A percentile compares a stretch with the other conserved stretches of the same genome.
These are phyloP conservation scores for Niveomyces coronatus DNA, from an alignment of 2,329 filamentous ascomycete species.

Conservation along the genomic window DNA sequence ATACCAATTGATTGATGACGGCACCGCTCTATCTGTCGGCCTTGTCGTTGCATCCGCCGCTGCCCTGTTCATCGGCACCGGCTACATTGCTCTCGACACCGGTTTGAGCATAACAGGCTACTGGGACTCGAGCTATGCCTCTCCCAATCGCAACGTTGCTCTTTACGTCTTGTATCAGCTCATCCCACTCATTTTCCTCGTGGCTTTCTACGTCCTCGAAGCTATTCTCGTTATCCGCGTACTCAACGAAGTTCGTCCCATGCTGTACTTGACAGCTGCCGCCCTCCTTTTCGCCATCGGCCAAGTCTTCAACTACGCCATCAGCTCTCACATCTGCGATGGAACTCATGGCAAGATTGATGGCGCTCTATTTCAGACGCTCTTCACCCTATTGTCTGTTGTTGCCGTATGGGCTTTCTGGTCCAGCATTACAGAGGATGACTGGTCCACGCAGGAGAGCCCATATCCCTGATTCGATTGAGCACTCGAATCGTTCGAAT, in stretches of 20 bases:
- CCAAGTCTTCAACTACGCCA: conserved; percentile 91
- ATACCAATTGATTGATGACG: conserved; percentile 88
- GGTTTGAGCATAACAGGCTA: conserved; percentile 75
- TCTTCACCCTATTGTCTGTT: conserved; percentile 83
- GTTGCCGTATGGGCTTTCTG: conserved; percentile 87
- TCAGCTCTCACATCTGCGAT: conserved; percentile 83
- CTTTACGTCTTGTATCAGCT: conserved; percentile 94
- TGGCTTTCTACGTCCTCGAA: conserved; percentile 78
- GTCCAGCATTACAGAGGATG: conserved; percentile 98
- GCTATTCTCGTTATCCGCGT: conserved; percentile 73
- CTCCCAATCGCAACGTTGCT: conserved; percentile 64
- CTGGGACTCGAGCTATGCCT: conserved; percentile 52
- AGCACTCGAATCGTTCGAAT: conserved; percentile 4
- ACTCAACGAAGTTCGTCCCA: conserved; percentile 81
- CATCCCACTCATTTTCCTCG: conserved; percentile 77
- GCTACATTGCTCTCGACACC: conserved; percentile 92
- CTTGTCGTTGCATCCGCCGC: conserved; percentile 62
- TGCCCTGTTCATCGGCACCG: conserved; percentile 75
- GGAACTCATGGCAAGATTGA: conserved; percentile 81
- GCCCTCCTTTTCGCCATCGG: conserved; percentile 78
- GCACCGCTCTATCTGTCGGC: conserved; percentile 72
- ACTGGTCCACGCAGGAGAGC: conserved; percentile 62
- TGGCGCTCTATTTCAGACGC: conserved; percentile 81
- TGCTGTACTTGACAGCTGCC: conserved; percentile 73
- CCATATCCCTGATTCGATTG: conserved; percentile 26